phyloP scores from a whole-genome alignment of 106 monocot genomes.

The Platanthera zijinensis region DNA sequence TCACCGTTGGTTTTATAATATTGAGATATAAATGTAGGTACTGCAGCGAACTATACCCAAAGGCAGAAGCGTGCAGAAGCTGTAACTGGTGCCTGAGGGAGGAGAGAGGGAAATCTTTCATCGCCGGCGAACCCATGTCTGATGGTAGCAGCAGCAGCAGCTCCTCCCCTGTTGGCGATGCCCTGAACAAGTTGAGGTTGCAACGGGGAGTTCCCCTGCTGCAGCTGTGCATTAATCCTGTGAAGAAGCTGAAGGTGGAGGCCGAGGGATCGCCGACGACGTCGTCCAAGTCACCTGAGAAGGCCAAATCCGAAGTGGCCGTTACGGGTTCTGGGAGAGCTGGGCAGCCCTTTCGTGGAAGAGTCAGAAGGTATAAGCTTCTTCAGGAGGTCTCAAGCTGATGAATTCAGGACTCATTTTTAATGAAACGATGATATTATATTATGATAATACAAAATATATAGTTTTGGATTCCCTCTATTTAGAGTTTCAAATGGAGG shows the following conservation, averaged over 20 bases:
- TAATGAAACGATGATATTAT: too few species aligned
- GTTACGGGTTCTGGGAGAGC: neutral
- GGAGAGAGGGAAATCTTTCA: constrained; percentile 2
- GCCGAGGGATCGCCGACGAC: constrained; percentile 5
- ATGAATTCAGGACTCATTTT: neutral
- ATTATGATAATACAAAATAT: too few species aligned
- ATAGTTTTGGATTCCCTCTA: too few species aligned
- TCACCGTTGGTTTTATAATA: too few species aligned
- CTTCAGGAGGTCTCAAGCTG: constrained; percentile 43
- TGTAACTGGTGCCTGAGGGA: constrained; percentile 49
- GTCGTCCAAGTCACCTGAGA: neutral
- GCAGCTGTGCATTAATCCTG: constrained; percentile 13
- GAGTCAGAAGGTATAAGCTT: constrained; percentile 44
- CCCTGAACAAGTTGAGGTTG: neutral
- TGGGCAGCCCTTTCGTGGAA: constrained; percentile 21
- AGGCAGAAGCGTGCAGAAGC: constrained; percentile 15
- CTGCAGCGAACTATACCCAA: constrained; percentile 59
- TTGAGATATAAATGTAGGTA: constrained; percentile 18
- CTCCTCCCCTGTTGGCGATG: constrained; percentile 9
- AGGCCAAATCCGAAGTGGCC: neutral
- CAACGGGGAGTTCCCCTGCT: constrained; percentile 1
- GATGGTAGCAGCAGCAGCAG: neutral
- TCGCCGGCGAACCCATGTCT: neutral
- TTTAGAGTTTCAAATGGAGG: too few species aligned
- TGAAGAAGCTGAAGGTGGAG: constrained; percentile 19